Percentiles rank a stretch among this genome's conserved stretches.
phyloP scores from a whole-genome alignment of 2,329 filamentous ascomycete genomes.

The Huntiella moniliformis region DNA sequence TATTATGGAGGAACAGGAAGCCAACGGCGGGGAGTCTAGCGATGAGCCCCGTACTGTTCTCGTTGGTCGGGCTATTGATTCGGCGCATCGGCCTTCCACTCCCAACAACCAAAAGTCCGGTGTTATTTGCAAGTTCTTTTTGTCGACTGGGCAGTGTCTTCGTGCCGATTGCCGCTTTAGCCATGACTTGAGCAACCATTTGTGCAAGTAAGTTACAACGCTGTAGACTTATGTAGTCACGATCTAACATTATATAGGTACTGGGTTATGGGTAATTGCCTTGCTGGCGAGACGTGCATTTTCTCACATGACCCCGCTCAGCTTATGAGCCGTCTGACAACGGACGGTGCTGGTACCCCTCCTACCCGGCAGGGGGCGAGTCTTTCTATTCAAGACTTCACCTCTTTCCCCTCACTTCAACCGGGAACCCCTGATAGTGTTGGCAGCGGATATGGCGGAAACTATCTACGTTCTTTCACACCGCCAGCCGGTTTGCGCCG shows the following conservation, averaged over 20 bases:
- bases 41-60: conserved; percentile 49
- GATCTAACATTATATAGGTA: conserved; percentile 39
- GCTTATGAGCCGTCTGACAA: conserved; percentile 60
- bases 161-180: conserved; percentile 93
- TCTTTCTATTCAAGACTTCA: conserved; percentile 67
- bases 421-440: conserved; percentile 40
- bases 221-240: conserved; percentile 10
- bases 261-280: conserved; percentile 88
- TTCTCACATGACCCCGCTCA: conserved; percentile 92
- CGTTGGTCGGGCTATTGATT: conserved; percentile 77
- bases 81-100: conserved; percentile 55
- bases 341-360: conserved; percentile 47
- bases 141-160: conserved; percentile 88
- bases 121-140: conserved; percentile 91
- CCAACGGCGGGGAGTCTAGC: conserved; percentile 19
- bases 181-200: conserved; percentile 83
- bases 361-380: conserved; percentile 40
- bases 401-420: conserved; percentile 63
- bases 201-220: conserved; percentile 70
- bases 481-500: conserved; percentile 54
- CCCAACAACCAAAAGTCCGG: conserved; percentile 64
- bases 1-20: conserved; percentile 51
- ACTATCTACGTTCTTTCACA: conserved; percentile 35
- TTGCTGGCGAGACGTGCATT: conserved; percentile 83
- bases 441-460: conserved; percentile 19